These are phyloP conservation scores for Malus sylvestris DNA, from an alignment of 306 rosid genomes.

Conservation along the genomic window DNA sequence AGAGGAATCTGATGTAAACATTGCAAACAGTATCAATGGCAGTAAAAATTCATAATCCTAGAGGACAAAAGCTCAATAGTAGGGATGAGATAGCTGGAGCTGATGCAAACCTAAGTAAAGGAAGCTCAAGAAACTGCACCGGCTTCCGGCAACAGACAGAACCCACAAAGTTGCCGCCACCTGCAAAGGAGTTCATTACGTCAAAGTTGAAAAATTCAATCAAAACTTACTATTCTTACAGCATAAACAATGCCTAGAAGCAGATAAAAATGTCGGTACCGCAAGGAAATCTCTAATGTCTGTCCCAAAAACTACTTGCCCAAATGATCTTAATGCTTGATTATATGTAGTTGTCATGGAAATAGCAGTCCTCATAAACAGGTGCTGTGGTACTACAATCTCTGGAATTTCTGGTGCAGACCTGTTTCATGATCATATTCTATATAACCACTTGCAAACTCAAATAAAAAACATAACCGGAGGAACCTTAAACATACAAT, in stretches of 20 bases:
- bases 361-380: constrained; percentile 31
- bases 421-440: constrained; percentile 23
- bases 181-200: constrained; percentile 29
- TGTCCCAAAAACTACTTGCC: constrained; percentile 32
- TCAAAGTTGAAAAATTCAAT: constrained; percentile 20
- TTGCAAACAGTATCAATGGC: not conserved
- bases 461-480: not conserved
- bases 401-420: constrained; percentile 28
- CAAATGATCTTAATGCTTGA: constrained; percentile 22
- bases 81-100: not conserved
- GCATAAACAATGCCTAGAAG: constrained; percentile 6
- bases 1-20: not conserved
- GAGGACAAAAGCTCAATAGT: not conserved
- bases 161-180: constrained; percentile 30
- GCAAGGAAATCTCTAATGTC: constrained; percentile 34
- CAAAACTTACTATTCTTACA: not conserved
- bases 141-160: constrained; percentile 33
- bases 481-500: not conserved
- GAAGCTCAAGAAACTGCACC: constrained; percentile 33
- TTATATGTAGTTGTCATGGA: constrained; percentile 22
- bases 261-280: constrained; percentile 27
- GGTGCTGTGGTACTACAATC: constrained; percentile 24
- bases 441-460: not conserved
- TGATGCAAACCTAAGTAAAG: constrained; percentile 43
- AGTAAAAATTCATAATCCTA: not conserved